phyloP scores from a whole-genome alignment of 768 basidiomycete species.

The Pholiota microspora region DNA sequence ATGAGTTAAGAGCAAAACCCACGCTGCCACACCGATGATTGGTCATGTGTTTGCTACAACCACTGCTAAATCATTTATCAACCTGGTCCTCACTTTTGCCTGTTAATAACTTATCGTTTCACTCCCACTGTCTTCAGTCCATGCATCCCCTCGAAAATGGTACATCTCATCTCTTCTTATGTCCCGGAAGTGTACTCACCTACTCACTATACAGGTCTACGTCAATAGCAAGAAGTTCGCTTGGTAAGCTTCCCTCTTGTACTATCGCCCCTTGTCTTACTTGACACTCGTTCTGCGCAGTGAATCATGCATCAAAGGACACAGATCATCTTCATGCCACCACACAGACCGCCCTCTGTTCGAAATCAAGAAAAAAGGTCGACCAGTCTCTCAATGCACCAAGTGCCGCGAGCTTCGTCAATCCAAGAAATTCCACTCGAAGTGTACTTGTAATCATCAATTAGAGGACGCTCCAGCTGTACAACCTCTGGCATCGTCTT shows the following conservation, averaged over 20 bases:
- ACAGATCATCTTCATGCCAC: slow-evolving; percentile 84
- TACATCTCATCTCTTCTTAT: background rate
- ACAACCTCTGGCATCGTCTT: slow-evolving; percentile 31
- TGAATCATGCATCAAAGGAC: slow-evolving; percentile 93
- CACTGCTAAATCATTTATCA: background rate
- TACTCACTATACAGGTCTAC: slow-evolving; percentile 48
- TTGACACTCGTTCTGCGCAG: slow-evolving; percentile 36
- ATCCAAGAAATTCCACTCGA: slow-evolving; percentile 78
- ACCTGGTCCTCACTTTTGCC: background rate
- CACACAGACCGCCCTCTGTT: slow-evolving; percentile 90
- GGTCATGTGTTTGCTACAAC: slow-evolving; percentile 14
- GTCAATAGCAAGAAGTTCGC: slow-evolving; percentile 77
- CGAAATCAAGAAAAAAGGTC: slow-evolving; percentile 91
- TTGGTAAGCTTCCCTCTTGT: slow-evolving; percentile 46
- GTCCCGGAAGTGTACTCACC: background rate
- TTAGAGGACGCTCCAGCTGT: slow-evolving; percentile 30
- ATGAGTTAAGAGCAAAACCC: slow-evolving; percentile 16
- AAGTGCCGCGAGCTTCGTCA: slow-evolving; percentile 82
- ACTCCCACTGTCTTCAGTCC: slow-evolving; percentile 1
- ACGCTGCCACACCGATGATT: slow-evolving; percentile 19
- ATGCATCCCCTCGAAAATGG: slow-evolving; percentile 4
- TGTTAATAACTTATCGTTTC: slow-evolving; percentile 2
- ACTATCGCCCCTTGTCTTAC: background rate
- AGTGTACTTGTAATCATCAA: slow-evolving; percentile 65
- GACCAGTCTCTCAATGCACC: slow-evolving; percentile 87